Conservation (phyloP, 2,329 filamentous ascomycete genomes). For the Seiridium cupressi region DNA sequence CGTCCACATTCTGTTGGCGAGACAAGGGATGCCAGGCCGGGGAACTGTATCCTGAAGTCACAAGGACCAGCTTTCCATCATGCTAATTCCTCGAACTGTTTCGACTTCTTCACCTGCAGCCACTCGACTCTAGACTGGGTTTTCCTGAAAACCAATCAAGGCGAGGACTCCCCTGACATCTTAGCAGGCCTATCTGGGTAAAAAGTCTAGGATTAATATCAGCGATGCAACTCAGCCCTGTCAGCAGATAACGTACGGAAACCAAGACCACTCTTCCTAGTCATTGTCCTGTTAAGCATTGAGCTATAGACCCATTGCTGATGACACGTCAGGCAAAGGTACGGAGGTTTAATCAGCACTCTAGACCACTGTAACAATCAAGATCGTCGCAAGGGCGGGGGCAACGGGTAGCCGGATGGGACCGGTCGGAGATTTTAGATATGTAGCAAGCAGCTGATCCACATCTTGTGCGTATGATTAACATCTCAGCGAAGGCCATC, state of each 20-base stretch:
- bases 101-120: conserved; percentile 1
- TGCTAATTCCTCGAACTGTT: neutral
- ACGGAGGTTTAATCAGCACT: neutral
- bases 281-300: neutral
- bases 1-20: neutral
- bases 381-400: conserved; percentile 4
- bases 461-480: neutral
- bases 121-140: neutral
- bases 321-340: neutral
- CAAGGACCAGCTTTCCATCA: neutral
- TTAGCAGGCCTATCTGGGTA: neutral
- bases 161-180: neutral
- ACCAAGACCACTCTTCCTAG: neutral
- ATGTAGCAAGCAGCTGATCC: neutral
- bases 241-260: neutral
- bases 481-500: neutral
- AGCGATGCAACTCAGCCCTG: neutral
- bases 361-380: neutral
- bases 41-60: neutral
- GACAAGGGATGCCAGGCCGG: neutral
- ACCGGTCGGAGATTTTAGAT: conserved; percentile 6
- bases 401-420: neutral
- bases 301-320: neutral
- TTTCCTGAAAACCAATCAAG: neutral
- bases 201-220: neutral